These are phyloP conservation scores for Scutellaria barbata DNA, from an alignment of 257 asterid species.

Conservation along the genomic window DNA sequence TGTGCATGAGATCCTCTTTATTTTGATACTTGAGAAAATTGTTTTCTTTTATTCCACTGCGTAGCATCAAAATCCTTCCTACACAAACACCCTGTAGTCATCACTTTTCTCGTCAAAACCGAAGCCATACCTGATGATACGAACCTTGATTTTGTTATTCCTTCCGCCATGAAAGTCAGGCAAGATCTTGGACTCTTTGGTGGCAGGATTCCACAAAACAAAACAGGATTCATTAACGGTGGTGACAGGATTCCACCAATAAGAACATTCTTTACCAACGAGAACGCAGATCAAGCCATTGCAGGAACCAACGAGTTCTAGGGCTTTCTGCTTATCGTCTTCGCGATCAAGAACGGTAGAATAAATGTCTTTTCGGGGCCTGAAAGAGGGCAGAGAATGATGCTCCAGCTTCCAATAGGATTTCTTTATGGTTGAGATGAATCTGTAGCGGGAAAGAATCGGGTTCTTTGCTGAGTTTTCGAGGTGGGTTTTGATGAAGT, in stretches of 20 bases:
- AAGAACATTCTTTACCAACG: neutral
- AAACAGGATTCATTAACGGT: neutral
- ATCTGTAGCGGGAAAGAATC: neutral
- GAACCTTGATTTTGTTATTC: too few species aligned
- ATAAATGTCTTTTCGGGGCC: neutral
- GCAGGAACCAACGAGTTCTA: slow-evolving; percentile 36
- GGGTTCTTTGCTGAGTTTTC: neutral
- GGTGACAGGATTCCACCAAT: neutral
- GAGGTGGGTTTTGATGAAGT: slow-evolving; percentile 39
- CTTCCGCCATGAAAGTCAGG: neutral
- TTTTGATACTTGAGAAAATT: too few species aligned
- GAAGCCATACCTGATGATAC: neutral
- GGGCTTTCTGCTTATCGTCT: neutral
- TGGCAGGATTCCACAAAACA: slow-evolving; percentile 18
- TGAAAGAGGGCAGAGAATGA: slow-evolving; percentile 26
- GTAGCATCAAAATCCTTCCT: too few species aligned
- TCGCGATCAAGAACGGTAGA: neutral
- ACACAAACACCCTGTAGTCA: slow-evolving; percentile 33
- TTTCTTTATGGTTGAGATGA: neutral
- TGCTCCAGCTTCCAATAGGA: neutral
- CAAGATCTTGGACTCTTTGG: neutral
- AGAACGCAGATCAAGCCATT: slow-evolving; percentile 41
- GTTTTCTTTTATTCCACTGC: too few species aligned
- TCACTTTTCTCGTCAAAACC: slow-evolving; percentile 21
- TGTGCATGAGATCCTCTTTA: too few species aligned